Evolutionary conservation across 2,329 filamentous ascomycete genomes (phyloP), one percentile per base, ranked within the genome.

Genomic region (Pseudonectria foliicola): DNA sequence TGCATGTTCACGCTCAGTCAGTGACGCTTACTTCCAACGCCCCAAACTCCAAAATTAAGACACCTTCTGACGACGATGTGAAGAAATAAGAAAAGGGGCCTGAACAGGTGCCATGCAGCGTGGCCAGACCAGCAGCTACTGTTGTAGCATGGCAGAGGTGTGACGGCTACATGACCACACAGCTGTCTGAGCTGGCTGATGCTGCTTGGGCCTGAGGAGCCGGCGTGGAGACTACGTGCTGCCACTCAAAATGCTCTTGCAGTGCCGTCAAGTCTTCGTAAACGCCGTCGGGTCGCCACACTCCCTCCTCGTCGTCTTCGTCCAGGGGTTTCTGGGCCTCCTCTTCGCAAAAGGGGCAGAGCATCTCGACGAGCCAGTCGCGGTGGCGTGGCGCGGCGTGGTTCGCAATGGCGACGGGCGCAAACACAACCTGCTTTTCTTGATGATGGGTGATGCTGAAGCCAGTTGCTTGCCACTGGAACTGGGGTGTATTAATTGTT

Each of bases 261-360:
- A 77, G 67, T 12, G 61, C 60, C 12, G 53, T 56, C 29, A 79
- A 51, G 43, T 66, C 63, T 28, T 66, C 64, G 46, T 75, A 74
- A 35, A 71, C 70, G 35, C 72, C 64, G 43, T 65, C 64, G 12
- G 69, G 70, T 18, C 59, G 62, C 33, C 68, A 60, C 25, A 64
- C 50, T 29, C 73, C 71, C 42, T 71, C 71, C 27, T 74, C 70
- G 42, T 68, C 70, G 38, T 72, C 68, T 27, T 61, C 52, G 27
- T 65, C 62, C 35, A 59, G 58, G 8, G 63, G 60, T 29, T 53
- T 50, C 25, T 65, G 62, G 18, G 66, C 64, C 36, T 68, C 70
- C 30, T 71, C 67, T 44, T 78, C 75, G 54, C 75, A 79, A 41
- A 68, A 73, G 3, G 73, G 71, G 38, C 75, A 78, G 23, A 72